These are phyloP conservation scores for Paspalum notatum DNA, from an alignment of 176 grass and related monocot genomes.

Conservation along the genomic window DNA sequence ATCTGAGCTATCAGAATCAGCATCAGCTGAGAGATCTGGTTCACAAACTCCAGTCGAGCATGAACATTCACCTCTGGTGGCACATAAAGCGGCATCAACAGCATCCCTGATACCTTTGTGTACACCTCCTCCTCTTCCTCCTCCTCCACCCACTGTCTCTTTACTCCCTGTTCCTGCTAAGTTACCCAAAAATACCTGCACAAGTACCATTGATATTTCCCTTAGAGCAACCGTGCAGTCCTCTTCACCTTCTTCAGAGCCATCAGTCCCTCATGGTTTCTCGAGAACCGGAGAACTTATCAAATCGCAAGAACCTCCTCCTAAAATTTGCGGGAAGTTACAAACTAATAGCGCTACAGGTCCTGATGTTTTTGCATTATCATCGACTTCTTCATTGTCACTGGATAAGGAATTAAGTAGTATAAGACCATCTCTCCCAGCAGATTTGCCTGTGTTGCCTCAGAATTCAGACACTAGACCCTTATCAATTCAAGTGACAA, in stretches of 20 bases:
- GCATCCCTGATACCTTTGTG: conserved; percentile 36
- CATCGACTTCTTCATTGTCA: conserved; percentile 28
- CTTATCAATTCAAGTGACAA: not conserved
- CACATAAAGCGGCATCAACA: conserved; percentile 47
- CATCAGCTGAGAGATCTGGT: conserved; percentile 19
- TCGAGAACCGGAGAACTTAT: conserved; percentile 16
- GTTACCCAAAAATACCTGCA: conserved; percentile 36
- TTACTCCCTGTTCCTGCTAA: conserved; percentile 41
- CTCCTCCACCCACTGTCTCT: conserved; percentile 39
- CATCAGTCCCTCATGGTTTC: conserved; percentile 31
- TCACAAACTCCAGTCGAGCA: conserved; percentile 43
- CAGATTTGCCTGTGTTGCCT: conserved; percentile 22
- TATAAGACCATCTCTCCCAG: conserved; percentile 23
- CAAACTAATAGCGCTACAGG: conserved; percentile 31
- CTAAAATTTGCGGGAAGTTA: conserved; percentile 21
- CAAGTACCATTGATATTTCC: conserved; percentile 42
- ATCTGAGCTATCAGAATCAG: conserved; percentile 25
- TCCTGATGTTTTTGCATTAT: not conserved
- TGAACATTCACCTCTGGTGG: conserved; percentile 23
- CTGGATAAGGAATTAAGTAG: conserved; percentile 35
- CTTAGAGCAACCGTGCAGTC: conserved; percentile 45
- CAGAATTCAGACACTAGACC: conserved; percentile 30
- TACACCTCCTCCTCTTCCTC: conserved; percentile 54
- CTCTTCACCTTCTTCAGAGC: conserved; percentile 39
- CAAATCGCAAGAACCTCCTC: conserved; percentile 40